Percentiles rank a stretch among this genome's conserved stretches.
Conservation (phyloP, 257 asterid genomes). For the Echium plantagineum region DNA sequence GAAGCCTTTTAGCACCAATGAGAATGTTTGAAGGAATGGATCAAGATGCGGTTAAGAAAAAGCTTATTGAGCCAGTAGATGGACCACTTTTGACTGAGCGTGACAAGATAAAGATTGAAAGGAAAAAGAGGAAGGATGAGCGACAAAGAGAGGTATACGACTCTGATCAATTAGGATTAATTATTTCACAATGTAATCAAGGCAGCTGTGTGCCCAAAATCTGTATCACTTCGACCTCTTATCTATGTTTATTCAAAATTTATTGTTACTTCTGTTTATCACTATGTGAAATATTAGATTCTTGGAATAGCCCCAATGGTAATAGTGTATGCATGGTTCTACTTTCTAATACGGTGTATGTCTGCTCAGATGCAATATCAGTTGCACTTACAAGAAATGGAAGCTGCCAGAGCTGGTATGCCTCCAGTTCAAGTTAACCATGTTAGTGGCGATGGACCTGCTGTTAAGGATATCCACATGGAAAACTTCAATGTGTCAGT, state of each 20-base stretch:
- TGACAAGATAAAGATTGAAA: conserved; percentile 83
- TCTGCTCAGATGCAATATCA: conserved; percentile 64
- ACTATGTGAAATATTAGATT: not conserved
- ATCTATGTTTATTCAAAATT: too few relatives aligned
- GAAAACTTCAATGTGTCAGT: conserved; percentile 85
- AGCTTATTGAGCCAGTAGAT: conserved; percentile 89
- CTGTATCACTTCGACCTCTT: too few relatives aligned
- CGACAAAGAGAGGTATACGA: conserved; percentile 81
- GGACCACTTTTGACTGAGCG: conserved; percentile 96
- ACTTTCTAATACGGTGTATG: conserved; percentile 10
- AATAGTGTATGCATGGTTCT: not conserved
- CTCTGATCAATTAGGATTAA: not conserved
- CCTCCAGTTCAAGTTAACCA: conserved; percentile 74
- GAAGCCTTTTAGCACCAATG: conserved; percentile 83
- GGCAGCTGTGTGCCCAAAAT: too few relatives aligned
- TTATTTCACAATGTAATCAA: not conserved
- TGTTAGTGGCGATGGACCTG: conserved; percentile 52
- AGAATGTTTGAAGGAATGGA: conserved; percentile 98
- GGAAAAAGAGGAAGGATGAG: conserved; percentile 95
- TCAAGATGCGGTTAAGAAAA: conserved; percentile 71
- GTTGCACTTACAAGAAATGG: conserved; percentile 82
- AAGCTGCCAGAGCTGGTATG: conserved; percentile 94
- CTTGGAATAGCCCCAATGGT: too few relatives aligned
- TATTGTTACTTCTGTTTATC: not conserved
- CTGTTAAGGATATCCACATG: conserved; percentile 87